Evolutionary conservation across 2,329 filamentous ascomycete species (phyloP).

Genomic region (Colletotrichum sp.): DNA sequence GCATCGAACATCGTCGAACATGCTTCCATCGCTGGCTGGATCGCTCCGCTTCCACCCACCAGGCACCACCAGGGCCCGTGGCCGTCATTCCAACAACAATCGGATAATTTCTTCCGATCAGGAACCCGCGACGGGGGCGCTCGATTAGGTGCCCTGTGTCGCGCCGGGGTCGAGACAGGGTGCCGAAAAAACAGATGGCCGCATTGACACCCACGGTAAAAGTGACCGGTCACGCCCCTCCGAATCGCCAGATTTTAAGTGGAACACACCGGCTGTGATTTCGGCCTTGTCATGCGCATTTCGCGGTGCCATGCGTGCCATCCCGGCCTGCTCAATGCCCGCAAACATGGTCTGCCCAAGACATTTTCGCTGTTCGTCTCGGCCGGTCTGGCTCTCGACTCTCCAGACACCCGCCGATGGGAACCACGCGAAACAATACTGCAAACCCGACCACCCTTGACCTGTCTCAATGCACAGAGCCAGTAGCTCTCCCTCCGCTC

Average conservation of each 20-base stretch:
- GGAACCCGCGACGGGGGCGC: not conserved
- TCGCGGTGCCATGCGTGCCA: slow-evolving; percentile 14
- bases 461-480: not conserved
- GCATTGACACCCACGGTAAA: slow-evolving; percentile 14
- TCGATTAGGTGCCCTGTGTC: not conserved
- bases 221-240: slow-evolving; percentile 14
- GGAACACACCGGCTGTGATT: slow-evolving; percentile 10
- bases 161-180: not conserved
- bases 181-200: not conserved
- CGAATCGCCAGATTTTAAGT: slow-evolving; percentile 10
- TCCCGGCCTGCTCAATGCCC: slow-evolving; percentile 18
- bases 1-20: not conserved
- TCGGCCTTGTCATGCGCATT: slow-evolving; percentile 20
- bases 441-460: not conserved
- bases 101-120: not conserved
- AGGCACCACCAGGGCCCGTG: not conserved
- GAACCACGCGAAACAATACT: slow-evolving; percentile 6
- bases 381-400: not conserved
- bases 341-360: slow-evolving; percentile 13
- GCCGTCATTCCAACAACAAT: not conserved
- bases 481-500: not conserved
- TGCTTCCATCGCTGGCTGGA: not conserved
- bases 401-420: not conserved
- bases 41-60: not conserved
- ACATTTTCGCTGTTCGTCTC: not conserved